A percentile compares a stretch with the other conserved stretches of the same genome.
Conservation (phyloP, 2,329 filamentous ascomycete genomes). For the Grosmannia penicillata region DNA sequence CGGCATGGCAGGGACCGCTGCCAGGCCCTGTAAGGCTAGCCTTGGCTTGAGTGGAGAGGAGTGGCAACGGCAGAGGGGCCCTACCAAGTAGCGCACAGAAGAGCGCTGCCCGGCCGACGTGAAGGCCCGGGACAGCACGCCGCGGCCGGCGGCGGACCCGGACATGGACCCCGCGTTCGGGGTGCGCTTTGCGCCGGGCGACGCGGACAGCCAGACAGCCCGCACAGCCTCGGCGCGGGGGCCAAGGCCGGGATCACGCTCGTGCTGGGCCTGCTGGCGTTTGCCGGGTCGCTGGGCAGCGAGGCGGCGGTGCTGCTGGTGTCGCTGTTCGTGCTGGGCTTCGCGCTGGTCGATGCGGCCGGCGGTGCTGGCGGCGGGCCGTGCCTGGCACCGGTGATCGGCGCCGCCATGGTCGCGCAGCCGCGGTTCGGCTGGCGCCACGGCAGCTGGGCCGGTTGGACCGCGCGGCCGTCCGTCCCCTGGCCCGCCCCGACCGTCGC, state of each 20-base stretch:
- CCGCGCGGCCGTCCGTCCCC: slow-evolving; percentile 5
- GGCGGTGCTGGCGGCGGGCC: slow-evolving; percentile 24
- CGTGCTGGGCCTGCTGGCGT: slow-evolving; percentile 31
- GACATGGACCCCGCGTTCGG: slow-evolving; percentile 7
- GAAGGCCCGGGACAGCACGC: too few relatives aligned
- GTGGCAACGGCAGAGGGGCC: too few relatives aligned
- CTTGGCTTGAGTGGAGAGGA: too few relatives aligned
- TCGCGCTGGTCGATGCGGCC: slow-evolving; percentile 27
- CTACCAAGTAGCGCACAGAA: too few relatives aligned
- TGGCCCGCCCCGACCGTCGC: slow-evolving; percentile 9
- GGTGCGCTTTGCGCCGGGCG: slow-evolving; percentile 13
- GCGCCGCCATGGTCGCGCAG: slow-evolving; percentile 18
- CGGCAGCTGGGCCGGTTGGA: slow-evolving; percentile 16
- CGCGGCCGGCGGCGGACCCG: too few relatives aligned
- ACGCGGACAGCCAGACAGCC: slow-evolving; percentile 28
- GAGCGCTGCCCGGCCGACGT: too few relatives aligned
- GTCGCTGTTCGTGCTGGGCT: slow-evolving; percentile 27
- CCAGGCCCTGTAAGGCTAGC: too few relatives aligned
- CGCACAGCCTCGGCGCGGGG: slow-evolving; percentile 26
- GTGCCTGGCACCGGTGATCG: slow-evolving; percentile 25
- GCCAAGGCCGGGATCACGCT: slow-evolving; percentile 33
- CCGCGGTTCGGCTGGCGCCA: slow-evolving; percentile 15
- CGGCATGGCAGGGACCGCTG: too few relatives aligned
- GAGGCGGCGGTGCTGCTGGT: slow-evolving; percentile 29
- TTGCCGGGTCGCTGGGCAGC: slow-evolving; percentile 32